Evolutionary conservation across 768 basidiomycete species (phyloP).

Genomic region (Dendrothele bispora): DNA sequence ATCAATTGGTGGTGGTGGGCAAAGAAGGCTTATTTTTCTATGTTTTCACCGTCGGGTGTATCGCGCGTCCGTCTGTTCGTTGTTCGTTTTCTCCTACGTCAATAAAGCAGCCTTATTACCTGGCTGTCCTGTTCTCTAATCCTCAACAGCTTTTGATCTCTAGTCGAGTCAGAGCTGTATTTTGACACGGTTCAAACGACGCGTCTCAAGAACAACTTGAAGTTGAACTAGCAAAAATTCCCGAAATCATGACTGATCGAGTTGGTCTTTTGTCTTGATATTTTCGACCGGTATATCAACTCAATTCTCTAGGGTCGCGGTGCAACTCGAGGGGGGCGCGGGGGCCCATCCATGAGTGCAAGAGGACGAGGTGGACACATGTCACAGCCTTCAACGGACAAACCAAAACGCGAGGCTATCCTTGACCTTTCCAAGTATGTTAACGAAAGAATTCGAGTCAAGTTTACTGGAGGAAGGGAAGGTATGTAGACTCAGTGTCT

Average conservation of each 20-base stretch:
- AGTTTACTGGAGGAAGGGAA: conserved; percentile 98
- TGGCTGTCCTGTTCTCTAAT: background rate
- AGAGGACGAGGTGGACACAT: conserved; percentile 41
- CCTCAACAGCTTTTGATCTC: background rate
- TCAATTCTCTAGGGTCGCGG: conserved; percentile 59
- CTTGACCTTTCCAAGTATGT: conserved; percentile 94
- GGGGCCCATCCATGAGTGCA: background rate
- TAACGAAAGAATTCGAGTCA: conserved; percentile 89
- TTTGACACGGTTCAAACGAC: background rate
- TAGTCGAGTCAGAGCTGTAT: no score
- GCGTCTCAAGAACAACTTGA: conserved; percentile 12
- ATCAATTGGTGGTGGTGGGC: conserved; percentile 6
- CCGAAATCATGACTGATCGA: conserved; percentile 56
- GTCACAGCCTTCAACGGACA: conserved; percentile 56
- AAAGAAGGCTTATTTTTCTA: conserved; percentile 2
- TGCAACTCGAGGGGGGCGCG: conserved; percentile 43
- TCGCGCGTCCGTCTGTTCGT: no score
- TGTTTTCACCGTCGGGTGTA: no score
- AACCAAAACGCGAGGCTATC: conserved; percentile 91
- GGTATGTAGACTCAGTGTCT: conserved; percentile 43
- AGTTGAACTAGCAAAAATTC: no score
- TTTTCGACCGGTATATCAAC: conserved; percentile 32
- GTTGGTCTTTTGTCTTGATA: conserved; percentile 37
- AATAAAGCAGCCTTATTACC: no score
- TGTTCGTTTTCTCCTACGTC: no score